phyloP scores from a whole-genome alignment of 1,139 yeast genomes.

The Yamadazyma dushanensis region DNA sequence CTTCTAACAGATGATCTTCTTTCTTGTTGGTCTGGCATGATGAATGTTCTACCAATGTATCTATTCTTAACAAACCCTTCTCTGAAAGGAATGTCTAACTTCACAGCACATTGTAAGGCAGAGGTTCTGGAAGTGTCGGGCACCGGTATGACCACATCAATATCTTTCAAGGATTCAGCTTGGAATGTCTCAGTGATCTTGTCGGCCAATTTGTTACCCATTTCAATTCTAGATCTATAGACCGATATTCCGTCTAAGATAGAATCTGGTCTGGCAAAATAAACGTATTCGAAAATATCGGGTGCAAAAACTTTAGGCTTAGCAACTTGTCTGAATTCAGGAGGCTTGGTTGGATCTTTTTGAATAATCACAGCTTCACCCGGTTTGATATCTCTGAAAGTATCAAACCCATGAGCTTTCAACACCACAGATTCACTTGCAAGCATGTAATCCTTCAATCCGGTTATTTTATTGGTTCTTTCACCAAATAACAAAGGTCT shows the following conservation, averaged over 20 bases:
- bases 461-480: conserved; percentile 62
- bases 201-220: conserved; percentile 89
- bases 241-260: conserved; percentile 95
- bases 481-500: conserved; percentile 89
- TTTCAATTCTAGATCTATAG: conserved; percentile 85
- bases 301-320: conserved; percentile 81
- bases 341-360: conserved; percentile 49
- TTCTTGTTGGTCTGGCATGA: conserved; percentile 97
- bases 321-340: conserved; percentile 88
- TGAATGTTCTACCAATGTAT: conserved; percentile 95
- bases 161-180: conserved; percentile 37
- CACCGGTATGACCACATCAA: conserved; percentile 96
- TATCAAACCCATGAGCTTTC: conserved; percentile 86
- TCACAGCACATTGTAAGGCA: conserved; percentile 88
- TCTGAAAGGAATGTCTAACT: conserved; percentile 78
- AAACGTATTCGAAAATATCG: conserved; percentile 94
- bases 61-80: conserved; percentile 97
- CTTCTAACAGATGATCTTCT: conserved; percentile 92
- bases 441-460: conserved; percentile 87
- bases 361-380: conserved; percentile 97
- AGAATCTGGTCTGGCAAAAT: conserved; percentile 97
- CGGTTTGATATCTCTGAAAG: conserved; percentile 80
- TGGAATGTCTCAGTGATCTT: conserved; percentile 56
- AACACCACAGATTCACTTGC: conserved; percentile 95
- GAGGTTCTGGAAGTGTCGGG: conserved; percentile 97